A percentile compares a stretch with the other conserved stretches of the same genome.
phyloP scores from a whole-genome alignment of 768 basidiomycete species.

The Mycena galopus region DNA sequence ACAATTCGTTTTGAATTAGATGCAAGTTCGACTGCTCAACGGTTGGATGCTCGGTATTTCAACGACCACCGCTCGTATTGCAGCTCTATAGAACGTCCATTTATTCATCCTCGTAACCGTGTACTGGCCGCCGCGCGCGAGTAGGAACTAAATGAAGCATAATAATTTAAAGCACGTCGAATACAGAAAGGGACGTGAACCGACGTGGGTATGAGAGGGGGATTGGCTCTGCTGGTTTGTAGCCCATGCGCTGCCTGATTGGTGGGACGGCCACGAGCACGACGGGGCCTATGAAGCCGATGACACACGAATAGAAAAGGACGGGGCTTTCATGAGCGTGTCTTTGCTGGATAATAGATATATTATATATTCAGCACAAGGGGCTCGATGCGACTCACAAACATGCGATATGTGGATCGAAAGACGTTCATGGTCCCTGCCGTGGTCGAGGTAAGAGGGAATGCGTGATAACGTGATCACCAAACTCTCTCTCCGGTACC shows the following conservation, averaged over 20 bases:
- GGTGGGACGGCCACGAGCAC: constrained; percentile 84
- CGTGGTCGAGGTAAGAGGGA: constrained; percentile 6
- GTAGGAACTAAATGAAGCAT: constrained; percentile 60
- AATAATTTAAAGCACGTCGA: background rate
- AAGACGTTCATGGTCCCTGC: constrained; percentile 64
- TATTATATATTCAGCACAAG: background rate
- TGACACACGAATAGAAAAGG: constrained; percentile 86
- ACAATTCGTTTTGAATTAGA: background rate
- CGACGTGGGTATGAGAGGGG: constrained; percentile 86
- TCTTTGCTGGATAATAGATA: constrained; percentile 73
- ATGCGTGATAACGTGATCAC: constrained; percentile 16
- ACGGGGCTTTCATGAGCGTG: constrained; percentile 92
- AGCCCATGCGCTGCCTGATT: constrained; percentile 81
- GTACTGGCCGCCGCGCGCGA: constrained; percentile 74
- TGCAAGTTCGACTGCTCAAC: background rate
- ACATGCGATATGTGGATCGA: constrained; percentile 64
- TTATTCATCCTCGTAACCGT: constrained; percentile 77
- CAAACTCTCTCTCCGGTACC: background rate
- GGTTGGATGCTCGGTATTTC: background rate
- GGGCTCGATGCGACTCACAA: constrained; percentile 48
- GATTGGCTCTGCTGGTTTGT: constrained; percentile 72
- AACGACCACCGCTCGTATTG: background rate
- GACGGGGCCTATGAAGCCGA: constrained; percentile 83
- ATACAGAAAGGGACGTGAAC: constrained; percentile 44
- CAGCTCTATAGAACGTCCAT: background rate